These are phyloP conservation scores for Pyrus pyrifolia DNA, from an alignment of 306 rosid species.

Conservation along the genomic window DNA sequence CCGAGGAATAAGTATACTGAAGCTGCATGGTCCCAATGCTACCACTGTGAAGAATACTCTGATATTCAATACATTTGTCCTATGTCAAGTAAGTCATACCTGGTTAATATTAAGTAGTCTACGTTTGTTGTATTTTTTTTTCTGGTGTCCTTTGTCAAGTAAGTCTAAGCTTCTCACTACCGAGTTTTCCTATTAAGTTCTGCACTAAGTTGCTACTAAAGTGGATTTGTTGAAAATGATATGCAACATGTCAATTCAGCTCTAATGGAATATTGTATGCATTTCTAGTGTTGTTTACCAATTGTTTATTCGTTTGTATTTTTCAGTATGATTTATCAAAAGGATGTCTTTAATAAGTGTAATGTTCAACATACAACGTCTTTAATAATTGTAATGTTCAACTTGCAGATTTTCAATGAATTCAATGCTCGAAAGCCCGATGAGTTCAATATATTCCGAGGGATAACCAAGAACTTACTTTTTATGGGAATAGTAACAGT, in stretches of 20 bases:
- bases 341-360: not conserved
- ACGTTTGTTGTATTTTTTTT: not conserved
- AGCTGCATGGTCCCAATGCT: constrained; percentile 31
- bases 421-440: constrained; percentile 91
- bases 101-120: not conserved
- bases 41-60: constrained; percentile 67
- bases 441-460: constrained; percentile 65
- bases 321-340: not conserved
- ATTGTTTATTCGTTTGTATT: not conserved
- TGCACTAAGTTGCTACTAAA: not conserved
- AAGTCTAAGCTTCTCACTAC: not conserved
- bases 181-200: not conserved
- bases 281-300: not conserved
- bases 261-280: not conserved
- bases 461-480: constrained; percentile 59
- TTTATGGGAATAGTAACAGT: constrained; percentile 67
- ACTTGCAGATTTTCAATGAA: constrained; percentile 72
- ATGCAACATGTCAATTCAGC: not conserved
- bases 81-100: constrained; percentile 66
- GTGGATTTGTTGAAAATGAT: not conserved
- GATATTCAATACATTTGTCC: constrained; percentile 91
- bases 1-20: constrained; percentile 47
- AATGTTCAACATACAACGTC: not conserved
- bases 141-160: not conserved
- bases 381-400: not conserved